Percentiles rank a stretch among this genome's conserved stretches.
Conservation (phyloP, 345 rosid genomes). For the Hibiscus tridactylites region DNA sequence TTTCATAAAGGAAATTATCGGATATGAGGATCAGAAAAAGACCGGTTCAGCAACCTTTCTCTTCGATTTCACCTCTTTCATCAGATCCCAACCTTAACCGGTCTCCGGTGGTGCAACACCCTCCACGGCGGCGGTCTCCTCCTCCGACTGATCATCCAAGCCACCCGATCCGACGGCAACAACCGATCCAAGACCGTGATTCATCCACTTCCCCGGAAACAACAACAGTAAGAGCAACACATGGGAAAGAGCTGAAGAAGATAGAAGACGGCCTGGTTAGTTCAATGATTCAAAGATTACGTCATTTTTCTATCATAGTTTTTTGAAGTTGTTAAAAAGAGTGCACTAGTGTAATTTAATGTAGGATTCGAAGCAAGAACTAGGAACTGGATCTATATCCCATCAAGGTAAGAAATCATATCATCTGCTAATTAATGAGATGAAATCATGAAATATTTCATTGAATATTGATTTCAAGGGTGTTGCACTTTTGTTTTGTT, state of each 20-base stretch:
- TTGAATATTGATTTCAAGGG: not conserved
- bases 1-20: slow-evolving; percentile 1
- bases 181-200: slow-evolving; percentile 8
- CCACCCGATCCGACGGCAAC: slow-evolving; percentile 27
- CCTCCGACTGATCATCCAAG: slow-evolving; percentile 30
- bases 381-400: slow-evolving; percentile 13
- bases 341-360: slow-evolving; percentile 34
- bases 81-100: slow-evolving; percentile 66
- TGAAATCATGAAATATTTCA: too few species aligned
- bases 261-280: slow-evolving; percentile 27
- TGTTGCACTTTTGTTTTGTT: not conserved
- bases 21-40: slow-evolving; percentile 96
- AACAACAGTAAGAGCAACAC: not conserved
- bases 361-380: slow-evolving; percentile 22
- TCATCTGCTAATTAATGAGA: not conserved
- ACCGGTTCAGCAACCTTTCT: slow-evolving; percentile 59
- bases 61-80: slow-evolving; percentile 57
- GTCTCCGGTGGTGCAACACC: slow-evolving; percentile 53
- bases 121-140: slow-evolving; percentile 3
- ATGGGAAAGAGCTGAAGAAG: slow-evolving; percentile 15
- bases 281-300: not conserved
- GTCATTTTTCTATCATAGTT: not conserved
- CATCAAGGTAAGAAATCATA: slow-evolving; percentile 36
- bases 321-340: not conserved
- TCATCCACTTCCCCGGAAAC: slow-evolving; percentile 10